Base-by-base conservation (phyloP, 805 yeast genomes). In the Candida pini region DNA sequence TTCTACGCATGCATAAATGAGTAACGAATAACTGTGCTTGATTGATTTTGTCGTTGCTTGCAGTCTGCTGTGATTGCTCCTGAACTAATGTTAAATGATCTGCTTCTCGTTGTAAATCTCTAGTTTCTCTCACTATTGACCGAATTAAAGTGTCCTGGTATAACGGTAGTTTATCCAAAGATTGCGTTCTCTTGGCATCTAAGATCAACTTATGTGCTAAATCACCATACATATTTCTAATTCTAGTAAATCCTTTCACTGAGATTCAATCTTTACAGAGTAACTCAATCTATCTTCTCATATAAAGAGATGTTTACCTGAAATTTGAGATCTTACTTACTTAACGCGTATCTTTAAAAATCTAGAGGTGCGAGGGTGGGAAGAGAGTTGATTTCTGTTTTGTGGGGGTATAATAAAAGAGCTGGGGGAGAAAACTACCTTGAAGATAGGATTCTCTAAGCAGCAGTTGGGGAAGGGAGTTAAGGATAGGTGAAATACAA, bases 151-250 rank as follows among this genome's bases (percentile, higher is more conserved):
- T 90, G 15, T 78, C 77, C 42, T 81, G 84, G 53, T 81, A 88
- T 9, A 73, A 60, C 1, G 97, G 89, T 2, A 84, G 52, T 10
- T 63, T 66, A 8, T 78, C 81, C 21, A 90, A 60, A 16, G 75
- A 70, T 39, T 71, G 71, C 0, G 95, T 64, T 44, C 97, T 66
- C 42, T 88, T 82, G 12, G 97, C 92, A 39, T 92, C 97, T 23
- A 77, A 66, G 2, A 85, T 69, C n/a, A 90, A 72, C 56, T 90
- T 90, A 41, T 76, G 74, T 2, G 90, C 96, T 5, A 74, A 49
- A 48, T 89, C 97, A 19, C 97, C 97, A 49, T 86, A 86, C 98
- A 90, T 90, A 6, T 17, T 29, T 6, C 19, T 12, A 13, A 14
- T 26, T 20, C n/a, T n/a, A n/a, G n/a, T n/a, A n/a, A n/a, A n/a